Percentiles rank a stretch among this genome's conserved stretches.
These are phyloP conservation scores for Maudiozyma pseudohumilis DNA, from an alignment of 805 yeast species.

Conservation along the genomic window DNA sequence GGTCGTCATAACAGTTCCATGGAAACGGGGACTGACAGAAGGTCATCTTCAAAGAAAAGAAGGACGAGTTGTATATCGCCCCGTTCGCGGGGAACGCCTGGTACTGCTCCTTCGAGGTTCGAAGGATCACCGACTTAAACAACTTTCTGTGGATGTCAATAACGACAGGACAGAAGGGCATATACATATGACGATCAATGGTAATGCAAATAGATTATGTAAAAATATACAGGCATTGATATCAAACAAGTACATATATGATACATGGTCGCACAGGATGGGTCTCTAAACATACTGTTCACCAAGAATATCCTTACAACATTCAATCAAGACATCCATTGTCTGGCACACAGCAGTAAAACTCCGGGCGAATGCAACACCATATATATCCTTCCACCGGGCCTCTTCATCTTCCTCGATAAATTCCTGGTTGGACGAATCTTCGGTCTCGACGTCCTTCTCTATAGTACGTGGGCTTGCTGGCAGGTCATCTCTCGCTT, in stretches of 20 bases:
- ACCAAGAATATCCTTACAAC: conserved; percentile 37
- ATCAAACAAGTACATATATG: no score
- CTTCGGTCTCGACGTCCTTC: background rate
- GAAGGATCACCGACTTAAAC: no score
- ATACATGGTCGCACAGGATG: no score
- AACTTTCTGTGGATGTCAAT: no score
- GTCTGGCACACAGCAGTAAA: conserved; percentile 38
- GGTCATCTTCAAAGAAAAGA: conserved; percentile 7
- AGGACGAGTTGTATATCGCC: conserved; percentile 13
- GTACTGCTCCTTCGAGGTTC: background rate
- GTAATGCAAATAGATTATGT: no score
- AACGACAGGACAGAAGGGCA: no score
- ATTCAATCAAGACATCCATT: conserved; percentile 30
- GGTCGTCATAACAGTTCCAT: no score
- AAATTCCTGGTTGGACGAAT: background rate
- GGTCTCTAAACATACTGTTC: conserved; percentile 30
- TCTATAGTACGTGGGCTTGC: conserved; percentile 3
- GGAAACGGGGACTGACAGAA: no score
- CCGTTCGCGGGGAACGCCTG: conserved; percentile 1
- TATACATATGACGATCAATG: no score
- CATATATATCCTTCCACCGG: conserved; percentile 41
- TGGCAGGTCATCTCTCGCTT: background rate
- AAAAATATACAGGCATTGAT: no score
- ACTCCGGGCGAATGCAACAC: conserved; percentile 40
- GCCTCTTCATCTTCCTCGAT: conserved; percentile 16